Evolutionary conservation across 208 protist genomes (phyloP), one percentile per base, ranked within the genome.

Genomic region (Zelonia costaricensis): DNA sequence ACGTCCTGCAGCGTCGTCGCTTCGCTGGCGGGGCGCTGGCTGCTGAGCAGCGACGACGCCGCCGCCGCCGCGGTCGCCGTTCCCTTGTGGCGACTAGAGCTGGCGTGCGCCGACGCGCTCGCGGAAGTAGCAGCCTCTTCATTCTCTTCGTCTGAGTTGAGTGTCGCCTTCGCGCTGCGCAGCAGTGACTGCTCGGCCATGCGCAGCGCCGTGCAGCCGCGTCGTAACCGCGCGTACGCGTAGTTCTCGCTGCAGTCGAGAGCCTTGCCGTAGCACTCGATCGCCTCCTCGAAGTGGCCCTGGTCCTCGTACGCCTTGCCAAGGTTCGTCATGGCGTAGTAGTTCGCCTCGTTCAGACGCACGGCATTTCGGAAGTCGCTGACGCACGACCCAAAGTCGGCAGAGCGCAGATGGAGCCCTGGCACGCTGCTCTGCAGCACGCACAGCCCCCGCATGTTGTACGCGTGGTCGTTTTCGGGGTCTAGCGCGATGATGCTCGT

Each of bases 281-380:
- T 61, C 4, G 92, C 91, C 23, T 82, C 69, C 15, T 94, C 76
- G 18, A 86, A 64, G 30, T 86, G 42, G 2, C 80, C 91, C 28
- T 95, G 86, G 25, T 85, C 78, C 64, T 98, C 91, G 69, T 97
- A 94, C 13, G 74, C 66, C 42, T 82, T 92, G 36, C 90, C 95
- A 2, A 96, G 63, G 55, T 97, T 97, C 31, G 84, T 79, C 72
- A 91, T 89, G 0, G 95, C 95, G 72, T 97, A 91, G 67, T 96
- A 96, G 64, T 98, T 98, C 13, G 82, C 80, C 46, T 92, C 84
- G 65, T 98, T 97, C 5, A 97, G 86, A 20, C 76, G 72, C 47
- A 97, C 66, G 0, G 89, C 84, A 0, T 75, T 89, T 35, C 73
- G 83, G 61, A 97, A 95, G 62, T 98, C 93, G n/a, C 48, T 51